Evolutionary conservation across 2,329 filamentous ascomycete species (phyloP), one percentile per base, ranked within the genome.

Genomic region (Nemania sp.): DNA sequence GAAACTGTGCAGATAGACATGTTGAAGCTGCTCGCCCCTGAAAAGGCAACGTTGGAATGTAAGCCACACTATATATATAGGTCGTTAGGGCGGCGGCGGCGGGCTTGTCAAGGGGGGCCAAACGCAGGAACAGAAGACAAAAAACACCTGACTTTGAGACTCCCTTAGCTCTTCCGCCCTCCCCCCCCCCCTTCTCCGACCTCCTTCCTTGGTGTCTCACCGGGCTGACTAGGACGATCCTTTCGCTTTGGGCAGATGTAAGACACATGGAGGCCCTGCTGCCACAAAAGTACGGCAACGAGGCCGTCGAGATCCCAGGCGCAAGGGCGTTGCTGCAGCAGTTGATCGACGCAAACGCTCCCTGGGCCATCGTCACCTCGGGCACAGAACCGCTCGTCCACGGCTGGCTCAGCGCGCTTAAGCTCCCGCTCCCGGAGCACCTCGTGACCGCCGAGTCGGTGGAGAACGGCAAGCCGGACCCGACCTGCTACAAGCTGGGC

Each of bases 11-110:
- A 70, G 68, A 97, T 98, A 76, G 96, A 99, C 75, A 89, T 92
- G 2, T 85, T 99, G 66, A 88, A 88, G 78, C 83, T 94, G 29
- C 88, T 97, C 66, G 90, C 93, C 70, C 92, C 93, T 18, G 90
- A 92, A 73, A 93, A 93, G 78, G 96, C 96, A 49, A 98, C 91
- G 74, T 95, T 92, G 93, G 93, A 97, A 72, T 97, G 93, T 97
- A 82, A 82, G 92, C 35, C 47, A 71, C 13, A 68, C 70, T 64
- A 69, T 71, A 65, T 63, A 43, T 41, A 65, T 56, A 53, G 35
- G 52, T 32, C 60, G 56, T 60, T 51, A 8, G 29, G 54, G 53
- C 47, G 11, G 41, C 41, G 41, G 41, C 41, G 41, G 41, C 15
- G 18, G 27, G 11, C n/a, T 29, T 35, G 26, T 29, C 38, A 35